Base-by-base conservation (phyloP, 2,329 filamentous ascomycete genomes). In the Pezicula neosporulosa region DNA sequence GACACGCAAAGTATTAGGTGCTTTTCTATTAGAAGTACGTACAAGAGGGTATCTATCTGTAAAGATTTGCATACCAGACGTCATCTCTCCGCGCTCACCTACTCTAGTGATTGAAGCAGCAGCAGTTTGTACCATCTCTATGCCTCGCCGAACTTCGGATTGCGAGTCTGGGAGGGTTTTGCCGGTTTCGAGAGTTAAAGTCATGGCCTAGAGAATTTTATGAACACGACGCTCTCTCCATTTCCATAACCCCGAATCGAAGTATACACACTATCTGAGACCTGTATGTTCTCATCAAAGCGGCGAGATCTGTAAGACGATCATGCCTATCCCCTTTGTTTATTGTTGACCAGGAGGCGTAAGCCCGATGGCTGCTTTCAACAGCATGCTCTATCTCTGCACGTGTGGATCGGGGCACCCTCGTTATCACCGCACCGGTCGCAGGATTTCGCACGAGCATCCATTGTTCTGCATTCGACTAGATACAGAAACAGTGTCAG, bases 101-200 rank as follows among this genome's bases (percentile, higher is more conserved):
- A 42, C 47, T 51, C 15, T 44, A 47, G 38, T 48, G 50, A 12
- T 43, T 44, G 15, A 55, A 37, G 3, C 49, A 50, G 21, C 44
- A 56, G 59, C 58, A 5, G 58, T 54, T 42, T 56, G 44, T 10
- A 62, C 48, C 36, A 56, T 50, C 35, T 62, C 59, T 16, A 62
- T 37, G 13, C 58, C 59, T 3, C 58, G 56, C 13, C 56, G 51
- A 43, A 60, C 53, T 45, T 62, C 60, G 9, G 57, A 48, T 18
- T 56, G 50, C 10, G 59, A 57, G 48, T 62, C 60, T n/a, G 42
- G 36, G 6, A 56, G 27, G 13, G 60, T 61, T 44, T 60, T 62
- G 15, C 58, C 60, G 30, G 56, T 50, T 42, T 62, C 60, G n/a
- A 49, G n/a, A 37, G 51, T 45, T 45, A 60, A 52, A 19, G 56